Base-by-base conservation (phyloP, 2,329 filamentous ascomycete species). In the Nigrospora sphaerica region DNA sequence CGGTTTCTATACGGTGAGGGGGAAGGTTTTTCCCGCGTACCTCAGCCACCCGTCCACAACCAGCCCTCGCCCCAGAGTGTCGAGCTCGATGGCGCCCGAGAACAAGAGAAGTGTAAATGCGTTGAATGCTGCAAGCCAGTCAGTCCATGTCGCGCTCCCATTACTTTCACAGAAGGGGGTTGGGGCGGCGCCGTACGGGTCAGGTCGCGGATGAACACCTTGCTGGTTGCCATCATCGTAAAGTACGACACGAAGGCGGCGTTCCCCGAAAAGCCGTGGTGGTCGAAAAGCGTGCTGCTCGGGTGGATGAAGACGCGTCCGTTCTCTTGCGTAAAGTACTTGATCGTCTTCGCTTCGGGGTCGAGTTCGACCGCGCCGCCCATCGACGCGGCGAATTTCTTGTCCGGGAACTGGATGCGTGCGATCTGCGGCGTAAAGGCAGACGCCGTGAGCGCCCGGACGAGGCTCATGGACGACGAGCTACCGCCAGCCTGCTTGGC, bases 261-360 rank as follows among this genome's bases (percentile, higher is more conserved):
- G 44, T 83, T 81, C 9, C 78, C 83, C 3, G 86, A 79, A 61
- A 95, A 95, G 0, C 75, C 78, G 61, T 95, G 88, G 12, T 81
- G 84, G 44, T 84, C 85, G 63, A 97, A 97, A 11, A 97, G 74
- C 1, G 86, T 90, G 39, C 88, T 95, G 56, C 81, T 84, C 0
- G 93, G 93, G 60, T 98, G 93, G 14, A 97, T 83, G 64, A 98
- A 98, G 12, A 97, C 88, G 7, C 93, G 78, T 0, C 86, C 87
- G 54, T 86, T 88, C 56, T 90, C 86, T 59, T 88, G 84, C 54
- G 86, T 88, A 66, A 89, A 97, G 69, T 91, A 98, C 62, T 90
- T 93, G 67, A 98, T 96, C 3, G 86, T 88, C 45, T 83, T 78
- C 5, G 92, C 92, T 66, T 97, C 92, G 0, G 92, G 92, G 61